A percentile compares a stretch with the other conserved stretches of the same genome.
These are phyloP conservation scores for Lichtheimia ramosa DNA, from an alignment of 371 early-diverging fungal genomes.

Conservation along the genomic window DNA sequence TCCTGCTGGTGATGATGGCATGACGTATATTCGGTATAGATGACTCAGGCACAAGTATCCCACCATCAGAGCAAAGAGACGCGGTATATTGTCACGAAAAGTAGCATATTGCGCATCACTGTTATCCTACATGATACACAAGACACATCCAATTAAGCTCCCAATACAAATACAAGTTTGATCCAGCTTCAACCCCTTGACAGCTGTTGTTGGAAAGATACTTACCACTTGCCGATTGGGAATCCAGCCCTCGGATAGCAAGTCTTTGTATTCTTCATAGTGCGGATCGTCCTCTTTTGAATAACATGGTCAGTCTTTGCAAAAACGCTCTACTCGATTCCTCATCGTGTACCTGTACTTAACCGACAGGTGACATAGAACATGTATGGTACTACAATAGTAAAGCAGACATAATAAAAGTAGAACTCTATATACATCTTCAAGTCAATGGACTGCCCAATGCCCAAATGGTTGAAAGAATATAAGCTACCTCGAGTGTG, in stretches of 20 bases:
- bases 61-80: constrained; percentile 54
- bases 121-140: constrained; percentile 62
- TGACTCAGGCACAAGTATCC: constrained; percentile 51
- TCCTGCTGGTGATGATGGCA: not conserved
- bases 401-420: constrained; percentile 66
- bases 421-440: constrained; percentile 60
- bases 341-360: constrained; percentile 50
- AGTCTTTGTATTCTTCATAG: constrained; percentile 51
- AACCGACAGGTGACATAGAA: constrained; percentile 60
- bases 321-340: not conserved
- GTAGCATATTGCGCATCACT: constrained; percentile 82
- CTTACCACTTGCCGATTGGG: constrained; percentile 54
- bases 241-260: constrained; percentile 70
- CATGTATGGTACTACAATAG: constrained; percentile 64
- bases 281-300: constrained; percentile 49
- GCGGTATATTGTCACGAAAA: constrained; percentile 77
- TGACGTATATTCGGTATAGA: constrained; percentile 27
- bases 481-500: constrained; percentile 26
- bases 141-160: not conserved
- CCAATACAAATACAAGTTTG: not conserved
- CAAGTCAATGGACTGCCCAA: too few relatives aligned
- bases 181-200: not conserved
- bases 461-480: too few relatives aligned
- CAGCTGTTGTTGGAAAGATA: not conserved
- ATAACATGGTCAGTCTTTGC: not conserved